Conservation (phyloP, 2,329 filamentous ascomycete genomes). For the Ophiostoma sp. region DNA sequence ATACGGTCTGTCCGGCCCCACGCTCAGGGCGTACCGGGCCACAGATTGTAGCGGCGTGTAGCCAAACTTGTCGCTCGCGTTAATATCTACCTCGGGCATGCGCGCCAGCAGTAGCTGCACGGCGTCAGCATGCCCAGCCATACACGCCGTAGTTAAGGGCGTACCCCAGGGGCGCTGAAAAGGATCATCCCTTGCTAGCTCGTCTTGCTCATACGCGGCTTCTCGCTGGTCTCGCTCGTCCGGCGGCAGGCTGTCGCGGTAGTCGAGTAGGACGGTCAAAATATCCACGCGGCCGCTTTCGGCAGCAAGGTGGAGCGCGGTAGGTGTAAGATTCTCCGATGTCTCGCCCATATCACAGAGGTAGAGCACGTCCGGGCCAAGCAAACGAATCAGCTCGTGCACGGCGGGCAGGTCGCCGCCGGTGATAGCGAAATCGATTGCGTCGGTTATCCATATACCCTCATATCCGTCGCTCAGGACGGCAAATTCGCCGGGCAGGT, state of each 20-base stretch:
- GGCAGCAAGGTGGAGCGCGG: background rate
- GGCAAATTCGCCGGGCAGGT: background rate
- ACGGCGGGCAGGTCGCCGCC: background rate
- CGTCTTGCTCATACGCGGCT: background rate
- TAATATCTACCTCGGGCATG: slow-evolving; percentile 1
- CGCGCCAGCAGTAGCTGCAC: background rate
- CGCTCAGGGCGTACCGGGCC: background rate
- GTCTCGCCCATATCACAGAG: background rate
- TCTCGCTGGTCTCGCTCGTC: background rate
- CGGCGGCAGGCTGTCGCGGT: background rate
- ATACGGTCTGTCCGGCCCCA: background rate
- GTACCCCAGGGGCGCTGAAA: background rate
- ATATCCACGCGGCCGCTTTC: background rate
- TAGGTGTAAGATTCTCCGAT: background rate
- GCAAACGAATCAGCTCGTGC: background rate
- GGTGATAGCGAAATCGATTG: background rate
- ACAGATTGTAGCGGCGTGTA: background rate
- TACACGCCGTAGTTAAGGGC: background rate
- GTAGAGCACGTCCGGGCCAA: background rate
- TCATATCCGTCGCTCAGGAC: background rate
- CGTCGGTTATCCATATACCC: background rate
- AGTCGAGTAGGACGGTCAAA: background rate
- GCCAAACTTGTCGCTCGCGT: background rate
- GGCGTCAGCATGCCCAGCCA: background rate
- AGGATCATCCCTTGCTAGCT: background rate